Percentiles rank a stretch among this genome's conserved stretches.
Conservation (phyloP, 2,329 filamentous ascomycete genomes). For the Colletotrichum sp. region DNA sequence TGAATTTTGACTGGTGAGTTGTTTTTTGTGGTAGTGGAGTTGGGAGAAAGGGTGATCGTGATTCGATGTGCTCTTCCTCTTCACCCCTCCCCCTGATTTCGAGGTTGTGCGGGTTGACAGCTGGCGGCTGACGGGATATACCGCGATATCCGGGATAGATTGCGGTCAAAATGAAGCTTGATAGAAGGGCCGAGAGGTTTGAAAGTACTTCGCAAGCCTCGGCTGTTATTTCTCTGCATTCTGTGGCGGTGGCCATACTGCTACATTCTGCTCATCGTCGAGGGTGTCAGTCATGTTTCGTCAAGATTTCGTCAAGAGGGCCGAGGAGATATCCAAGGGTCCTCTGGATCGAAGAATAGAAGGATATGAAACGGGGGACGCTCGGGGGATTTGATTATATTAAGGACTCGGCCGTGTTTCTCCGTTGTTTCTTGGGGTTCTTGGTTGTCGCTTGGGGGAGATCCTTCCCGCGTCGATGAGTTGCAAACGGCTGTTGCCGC, state of each 20-base stretch:
- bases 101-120: background rate
- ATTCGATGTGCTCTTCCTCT: background rate
- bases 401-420: background rate
- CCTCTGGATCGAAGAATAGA: background rate
- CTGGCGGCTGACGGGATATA: background rate
- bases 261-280: background rate
- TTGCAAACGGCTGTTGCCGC: rapidly evolving
- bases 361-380: background rate
- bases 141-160: background rate
- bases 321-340: background rate
- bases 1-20: background rate
- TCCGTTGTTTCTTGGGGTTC: background rate
- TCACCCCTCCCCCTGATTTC: background rate
- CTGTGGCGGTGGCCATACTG: background rate
- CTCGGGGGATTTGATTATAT: background rate
- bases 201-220: background rate
- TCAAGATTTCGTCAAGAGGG: background rate
- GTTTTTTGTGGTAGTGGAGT: background rate
- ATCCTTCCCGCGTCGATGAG: background rate
- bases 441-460: background rate
- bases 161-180: background rate
- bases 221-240: background rate
- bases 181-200: background rate
- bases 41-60: background rate
- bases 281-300: background rate